Evolutionary conservation across 2,329 filamentous ascomycete genomes (phyloP), one percentile per base, ranked within the genome.

Genomic region (Botrytis pseudocinerea): DNA sequence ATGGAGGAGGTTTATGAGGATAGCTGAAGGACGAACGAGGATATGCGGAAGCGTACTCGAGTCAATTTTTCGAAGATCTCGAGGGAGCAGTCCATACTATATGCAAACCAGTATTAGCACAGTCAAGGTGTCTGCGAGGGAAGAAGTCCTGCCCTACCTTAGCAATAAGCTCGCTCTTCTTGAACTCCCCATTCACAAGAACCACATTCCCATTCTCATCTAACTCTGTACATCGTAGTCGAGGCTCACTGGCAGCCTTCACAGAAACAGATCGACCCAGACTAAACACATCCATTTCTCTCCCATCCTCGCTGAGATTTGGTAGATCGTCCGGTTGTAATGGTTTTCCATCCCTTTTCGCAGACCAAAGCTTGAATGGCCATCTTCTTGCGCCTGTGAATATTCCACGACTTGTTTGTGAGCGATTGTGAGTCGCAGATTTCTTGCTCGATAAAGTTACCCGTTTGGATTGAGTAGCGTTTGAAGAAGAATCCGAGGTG

Each of bases 31-130:
- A 48, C 96, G 94, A 76, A 99, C 91, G 76, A 98, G 91, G 73
- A 99, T 98, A 80, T 98, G 95, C 14, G 96, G 96, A 35, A 99
- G 89, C 74, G 97, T 93, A 73, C 94, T 97, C 22, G 95, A 98
- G 82, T 99, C 96, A 80, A 99, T 98, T 84, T 99, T 99, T 79
- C 96, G 93, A 73, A 99, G 86, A 85, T 99, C 96, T 75, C 96
- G 95, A 72, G 96, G 95, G 66, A 98, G 88, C 40, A 98, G 88
- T 60, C 95, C 95, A 81, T 97, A 98, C 93, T 95, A 76, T 77
- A 74, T 8, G 57, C 60, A 69, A 63, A 76, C 80, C 69, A 81
- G 76, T 71, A 75, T 38, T 44, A 22, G 25, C 60, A 73, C 68
- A 25, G 20, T 38, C 44, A 40, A 57, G 63, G 59, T 14, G 20